Base-by-base conservation (phyloP, 2,329 filamentous ascomycete species). In the Fusarium torreyae region DNA sequence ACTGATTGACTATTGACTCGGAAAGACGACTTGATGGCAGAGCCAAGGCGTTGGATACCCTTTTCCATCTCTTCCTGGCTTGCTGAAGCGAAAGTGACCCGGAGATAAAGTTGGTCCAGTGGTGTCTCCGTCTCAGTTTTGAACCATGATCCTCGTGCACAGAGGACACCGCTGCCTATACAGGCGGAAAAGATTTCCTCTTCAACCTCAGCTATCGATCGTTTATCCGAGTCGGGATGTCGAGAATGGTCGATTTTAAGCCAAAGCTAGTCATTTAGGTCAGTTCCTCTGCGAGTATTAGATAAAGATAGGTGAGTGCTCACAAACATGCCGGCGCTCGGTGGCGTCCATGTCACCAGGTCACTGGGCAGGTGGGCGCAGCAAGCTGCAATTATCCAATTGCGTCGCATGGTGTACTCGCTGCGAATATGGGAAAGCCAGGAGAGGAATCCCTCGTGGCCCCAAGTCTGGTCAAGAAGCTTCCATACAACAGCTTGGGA, bases 321-420 rank as follows among this genome's bases (percentile, higher is more conserved):
- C 81, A 93, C 91, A 87, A 98, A 99, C 95, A 99, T 99, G 77
- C 94, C 94, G 1, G 94, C 93, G 59, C 86, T 87, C 1, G 94
- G 94, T 1, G 92, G 87, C 26, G 84, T 87, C 94, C 94, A 98
- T 78, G 85, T 89, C 22, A 94, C 91, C 36, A 98, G 84, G 20
- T 92, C 89, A 26, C 77, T 81, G 0, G 94, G 94, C 22, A 98
- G 81, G 72, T 91, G 88, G 68, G 88, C 87, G 78, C 95, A 92
- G 77, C 94, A 97, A 0, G 94, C 94, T 8, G 86, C 84, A 8
- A 97, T 83, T 59, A 98, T 87, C 24, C 88, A 86, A 76, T 98
- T 87, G 57, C 96, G 85, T 61, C 94, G 88, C 69, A 84, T 83
- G 2, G 94, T 95, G 77, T 98, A 98, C 79, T 94, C 89, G 73